phyloP scores from a whole-genome alignment of 192 early-diverging fungal genomes.

The Lunasporangiospora selenospora region DNA sequence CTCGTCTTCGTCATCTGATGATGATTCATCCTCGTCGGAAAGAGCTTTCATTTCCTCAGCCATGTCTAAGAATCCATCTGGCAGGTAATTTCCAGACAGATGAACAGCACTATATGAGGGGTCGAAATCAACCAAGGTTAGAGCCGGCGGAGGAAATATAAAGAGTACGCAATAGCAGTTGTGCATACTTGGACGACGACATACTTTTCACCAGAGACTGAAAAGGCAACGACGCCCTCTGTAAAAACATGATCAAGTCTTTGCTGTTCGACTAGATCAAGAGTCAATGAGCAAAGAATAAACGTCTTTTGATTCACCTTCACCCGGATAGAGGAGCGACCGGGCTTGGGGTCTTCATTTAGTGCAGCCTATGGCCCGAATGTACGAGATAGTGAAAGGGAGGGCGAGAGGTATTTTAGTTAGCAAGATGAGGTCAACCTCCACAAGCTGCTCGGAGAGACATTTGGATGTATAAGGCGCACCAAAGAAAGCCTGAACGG shows the following conservation, averaged over 20 bases:
- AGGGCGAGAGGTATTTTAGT: not conserved
- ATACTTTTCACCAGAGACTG: conserved; percentile 67
- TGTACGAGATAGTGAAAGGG: not conserved
- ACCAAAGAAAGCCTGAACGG: conserved; percentile 85
- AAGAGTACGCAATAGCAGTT: not conserved
- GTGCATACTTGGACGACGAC: not conserved
- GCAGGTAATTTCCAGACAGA: conserved; percentile 72
- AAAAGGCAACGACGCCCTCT: conserved; percentile 87
- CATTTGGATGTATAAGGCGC: conserved; percentile 12
- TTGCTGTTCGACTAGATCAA: conserved; percentile 79
- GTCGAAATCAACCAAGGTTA: not conserved
- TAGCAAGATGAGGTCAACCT: not conserved
- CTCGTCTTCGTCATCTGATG: too few relatives aligned
- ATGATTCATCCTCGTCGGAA: not conserved
- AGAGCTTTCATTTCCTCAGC: conserved; percentile 13
- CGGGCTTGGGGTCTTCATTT: conserved; percentile 51
- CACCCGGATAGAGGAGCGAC: conserved; percentile 73
- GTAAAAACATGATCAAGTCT: conserved; percentile 67
- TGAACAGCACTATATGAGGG: conserved; percentile 54
- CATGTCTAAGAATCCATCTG: conserved; percentile 38
- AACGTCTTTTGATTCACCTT: conserved; percentile 75
- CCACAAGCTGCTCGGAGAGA: not conserved
- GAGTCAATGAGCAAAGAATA: conserved; percentile 82
- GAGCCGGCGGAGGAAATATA: not conserved
- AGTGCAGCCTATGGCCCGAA: conserved; percentile 70